phyloP scores from a whole-genome alignment of 2,329 filamentous ascomycete genomes.

The Dactylellina sp. region DNA sequence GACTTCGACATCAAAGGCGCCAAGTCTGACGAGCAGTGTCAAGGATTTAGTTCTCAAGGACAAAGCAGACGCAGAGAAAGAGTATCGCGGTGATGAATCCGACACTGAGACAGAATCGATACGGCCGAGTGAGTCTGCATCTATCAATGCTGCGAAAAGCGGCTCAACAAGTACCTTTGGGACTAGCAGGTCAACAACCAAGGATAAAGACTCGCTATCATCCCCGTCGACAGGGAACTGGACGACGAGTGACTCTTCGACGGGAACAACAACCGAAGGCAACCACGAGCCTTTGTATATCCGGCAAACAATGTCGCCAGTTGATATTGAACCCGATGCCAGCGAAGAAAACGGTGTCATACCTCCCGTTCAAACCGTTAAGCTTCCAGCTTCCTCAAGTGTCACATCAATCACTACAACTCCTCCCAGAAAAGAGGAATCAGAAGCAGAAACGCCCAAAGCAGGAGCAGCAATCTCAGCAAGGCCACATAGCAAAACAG shows the following conservation, averaged over 20 bases:
- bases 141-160: conserved; percentile 7
- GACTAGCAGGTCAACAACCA: conserved; percentile 15
- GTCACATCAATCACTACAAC: conserved; percentile 46
- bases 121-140: conserved; percentile 42
- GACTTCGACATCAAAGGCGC: conserved; percentile 10
- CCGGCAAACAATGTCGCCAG: conserved; percentile 19
- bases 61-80: conserved; percentile 44
- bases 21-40: conserved; percentile 40
- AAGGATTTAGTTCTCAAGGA: conserved; percentile 46
- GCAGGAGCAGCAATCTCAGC: background rate
- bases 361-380: background rate
- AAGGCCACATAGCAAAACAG: background rate
- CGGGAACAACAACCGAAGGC: conserved; percentile 5
- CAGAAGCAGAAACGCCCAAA: conserved; percentile 16
- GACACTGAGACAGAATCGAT: conserved; percentile 33
- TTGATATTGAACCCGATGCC: background rate
- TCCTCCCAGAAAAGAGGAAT: conserved; percentile 4
- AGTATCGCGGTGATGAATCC: conserved; percentile 31
- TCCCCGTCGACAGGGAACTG: conserved; percentile 44
- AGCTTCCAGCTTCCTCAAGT: conserved; percentile 5
- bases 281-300: conserved; percentile 12
- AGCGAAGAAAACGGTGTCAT: background rate
- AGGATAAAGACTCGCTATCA: conserved; percentile 36
- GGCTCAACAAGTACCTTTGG: conserved; percentile 24
- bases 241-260: conserved; percentile 47